Evolutionary conservation across 305 asterid genomes (phyloP).

Genomic region (Fraxinus albicans): DNA sequence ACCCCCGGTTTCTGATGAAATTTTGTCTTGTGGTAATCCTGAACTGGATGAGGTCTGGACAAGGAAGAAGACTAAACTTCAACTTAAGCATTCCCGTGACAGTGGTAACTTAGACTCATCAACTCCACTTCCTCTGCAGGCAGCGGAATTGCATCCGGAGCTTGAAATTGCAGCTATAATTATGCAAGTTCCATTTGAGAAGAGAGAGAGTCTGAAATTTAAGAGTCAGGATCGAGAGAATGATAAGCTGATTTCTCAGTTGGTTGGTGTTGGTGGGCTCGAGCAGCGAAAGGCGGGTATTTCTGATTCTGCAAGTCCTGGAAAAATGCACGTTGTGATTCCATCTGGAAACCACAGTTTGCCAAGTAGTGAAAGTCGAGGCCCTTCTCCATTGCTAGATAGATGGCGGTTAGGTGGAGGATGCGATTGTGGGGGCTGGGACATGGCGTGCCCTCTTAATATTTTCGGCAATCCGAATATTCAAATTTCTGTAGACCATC

Average conservation of each 20-base stretch:
- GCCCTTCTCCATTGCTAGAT: conserved; percentile 78
- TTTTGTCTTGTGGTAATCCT: conserved; percentile 21
- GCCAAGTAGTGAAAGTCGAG: conserved; percentile 59
- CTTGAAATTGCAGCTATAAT: conserved; percentile 72
- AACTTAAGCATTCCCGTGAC: conserved; percentile 27
- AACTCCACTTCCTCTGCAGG: conserved; percentile 36
- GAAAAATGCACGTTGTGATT: conserved; percentile 70
- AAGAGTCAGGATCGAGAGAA: conserved; percentile 42
- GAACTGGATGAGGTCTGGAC: conserved; percentile 29
- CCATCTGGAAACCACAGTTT: conserved; percentile 82
- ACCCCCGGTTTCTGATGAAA: conserved; percentile 36
- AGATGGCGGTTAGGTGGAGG: conserved; percentile 95
- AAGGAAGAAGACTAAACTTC: conserved; percentile 31
- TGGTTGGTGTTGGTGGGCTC: conserved; percentile 1
- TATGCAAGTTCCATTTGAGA: conserved; percentile 67
- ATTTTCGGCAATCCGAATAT: conserved; percentile 52
- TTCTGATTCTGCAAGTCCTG: conserved; percentile 25
- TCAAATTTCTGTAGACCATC: conserved; percentile 39
- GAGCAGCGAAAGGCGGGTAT: conserved; percentile 26
- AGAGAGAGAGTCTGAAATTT: conserved; percentile 68
- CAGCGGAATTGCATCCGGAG: conserved; percentile 53
- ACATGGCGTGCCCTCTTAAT: conserved; percentile 82
- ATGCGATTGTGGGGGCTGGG: conserved; percentile 99
- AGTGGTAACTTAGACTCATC: conserved; percentile 23
- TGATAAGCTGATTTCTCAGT: conserved; percentile 30